Evolutionary conservation across 768 basidiomycete species (phyloP), one percentile per base, ranked within the genome.

Genomic region (Naematelia aurantialba): DNA sequence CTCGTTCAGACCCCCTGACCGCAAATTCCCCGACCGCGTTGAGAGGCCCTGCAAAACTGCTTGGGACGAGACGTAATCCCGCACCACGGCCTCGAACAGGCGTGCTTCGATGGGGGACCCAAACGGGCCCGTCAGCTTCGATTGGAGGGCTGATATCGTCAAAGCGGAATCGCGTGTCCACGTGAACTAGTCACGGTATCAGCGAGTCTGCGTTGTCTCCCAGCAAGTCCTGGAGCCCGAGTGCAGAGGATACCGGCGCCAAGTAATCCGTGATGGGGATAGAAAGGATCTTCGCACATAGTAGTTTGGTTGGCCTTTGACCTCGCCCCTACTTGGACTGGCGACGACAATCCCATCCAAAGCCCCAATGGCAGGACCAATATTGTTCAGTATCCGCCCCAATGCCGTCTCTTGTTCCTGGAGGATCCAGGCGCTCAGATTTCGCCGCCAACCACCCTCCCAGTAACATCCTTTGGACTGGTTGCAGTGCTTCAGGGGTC

Each of bases 341-440:
- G 78, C 78, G 22, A 78, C 67, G 12, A 76, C 70, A 22, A 78
- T 50, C 10, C 78, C 78, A 29, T 75, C 75, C 11, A n/a, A 30
- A 0, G 76, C 78, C 11, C 77, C 77, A 1, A 66, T 65, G 5
- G 55, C 55, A 2, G 78, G 72, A 14, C 78, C 78, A 21, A 74
- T 77, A 58, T 76, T 75, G 3, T 45, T 45, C 27, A 72, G 49
- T n/a, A 77, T 68, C 55, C 44, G 51, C 4, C 31, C 21, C 44
- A 56, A 59, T 1, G 73, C 62, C 1, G 70, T 19, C 30, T 49
- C 30, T 11, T 42, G 49, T 55, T 75, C 67, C 14, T n/a, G 5
- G 27, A 17, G 25, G 17, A 52, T 52, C 52, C 52, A 52, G n/a
- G 12, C 30, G 22, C 22, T 11, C 48, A 50, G 14, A 50, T 50